phyloP scores from a whole-genome alignment of 2,329 filamentous ascomycete genomes.

The Clarireedia homoeocarpa region DNA sequence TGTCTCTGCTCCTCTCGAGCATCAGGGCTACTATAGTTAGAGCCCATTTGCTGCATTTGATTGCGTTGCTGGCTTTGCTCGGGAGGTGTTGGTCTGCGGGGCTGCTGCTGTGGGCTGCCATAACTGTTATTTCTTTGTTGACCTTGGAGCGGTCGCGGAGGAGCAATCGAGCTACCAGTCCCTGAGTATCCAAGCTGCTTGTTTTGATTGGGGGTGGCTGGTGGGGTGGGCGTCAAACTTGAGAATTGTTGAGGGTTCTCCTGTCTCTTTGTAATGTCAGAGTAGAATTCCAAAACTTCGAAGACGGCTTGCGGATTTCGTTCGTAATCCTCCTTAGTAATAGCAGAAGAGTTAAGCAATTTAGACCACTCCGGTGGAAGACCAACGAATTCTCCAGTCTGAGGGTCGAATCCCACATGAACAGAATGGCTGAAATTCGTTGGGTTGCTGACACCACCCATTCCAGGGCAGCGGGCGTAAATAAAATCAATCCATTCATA shows the following conservation, averaged over 20 bases:
- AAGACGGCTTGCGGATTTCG: slow-evolving; percentile 85
- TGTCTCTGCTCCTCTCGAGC: slow-evolving; percentile 47
- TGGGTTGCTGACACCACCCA: slow-evolving; percentile 97
- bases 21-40: slow-evolving; percentile 46
- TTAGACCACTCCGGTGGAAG: slow-evolving; percentile 96
- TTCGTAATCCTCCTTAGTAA: slow-evolving; percentile 97
- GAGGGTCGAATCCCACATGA: slow-evolving; percentile 93
- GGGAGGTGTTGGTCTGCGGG: slow-evolving; percentile 37
- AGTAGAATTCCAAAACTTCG: slow-evolving; percentile 79
- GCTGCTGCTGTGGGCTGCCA: slow-evolving; percentile 22
- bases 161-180: slow-evolving; percentile 49
- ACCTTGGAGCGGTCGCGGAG: slow-evolving; percentile 56
- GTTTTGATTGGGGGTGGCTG: slow-evolving; percentile 44
- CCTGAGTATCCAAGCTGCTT: slow-evolving; percentile 56
- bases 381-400: slow-evolving; percentile 90
- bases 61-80: slow-evolving; percentile 34
- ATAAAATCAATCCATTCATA: slow-evolving; percentile 99
- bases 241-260: slow-evolving; percentile 64
- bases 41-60: slow-evolving; percentile 49
- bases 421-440: slow-evolving; percentile 97
- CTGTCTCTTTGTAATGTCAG: slow-evolving; percentile 68
- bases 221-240: slow-evolving; percentile 60
- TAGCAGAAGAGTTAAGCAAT: slow-evolving; percentile 87
- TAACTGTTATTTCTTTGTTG: slow-evolving; percentile 38
- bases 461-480: slow-evolving; percentile 90